phyloP scores from a whole-genome alignment of 108 stramenopile genomes.

The Cylindrotheca closterium region DNA sequence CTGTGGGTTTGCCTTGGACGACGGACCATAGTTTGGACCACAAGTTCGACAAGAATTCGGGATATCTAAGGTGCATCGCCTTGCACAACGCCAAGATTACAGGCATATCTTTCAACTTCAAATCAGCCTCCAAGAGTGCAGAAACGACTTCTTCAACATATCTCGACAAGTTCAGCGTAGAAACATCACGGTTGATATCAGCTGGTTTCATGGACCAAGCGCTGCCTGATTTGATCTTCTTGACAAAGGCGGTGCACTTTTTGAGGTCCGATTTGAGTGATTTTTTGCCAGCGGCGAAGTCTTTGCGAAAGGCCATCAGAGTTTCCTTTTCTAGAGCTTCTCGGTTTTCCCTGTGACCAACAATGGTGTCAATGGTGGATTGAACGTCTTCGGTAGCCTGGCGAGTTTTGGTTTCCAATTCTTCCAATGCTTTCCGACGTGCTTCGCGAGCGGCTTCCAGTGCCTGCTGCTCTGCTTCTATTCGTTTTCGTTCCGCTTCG shows the following conservation, averaged over 20 bases:
- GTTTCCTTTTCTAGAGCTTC: conserved; percentile 17
- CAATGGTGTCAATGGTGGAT: conserved; percentile 10
- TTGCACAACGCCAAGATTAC: conserved; percentile 60
- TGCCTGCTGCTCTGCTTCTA: conserved; percentile 31
- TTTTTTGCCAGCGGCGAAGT: conserved; percentile 74
- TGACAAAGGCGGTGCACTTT: conserved; percentile 95
- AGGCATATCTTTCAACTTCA: conserved; percentile 66
- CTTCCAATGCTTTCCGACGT: conserved; percentile 19
- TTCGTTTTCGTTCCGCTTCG: conserved; percentile 34
- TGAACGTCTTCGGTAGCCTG: conserved; percentile 36
- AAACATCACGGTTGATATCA: conserved; percentile 63
- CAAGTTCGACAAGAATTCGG: conserved; percentile 49
- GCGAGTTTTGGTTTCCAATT: conserved; percentile 19
- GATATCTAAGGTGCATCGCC: conserved; percentile 72
- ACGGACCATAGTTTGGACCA: conserved; percentile 46
- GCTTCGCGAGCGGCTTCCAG: conserved; percentile 16
- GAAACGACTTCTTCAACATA: conserved; percentile 94
- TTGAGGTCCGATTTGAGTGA: conserved; percentile 93
- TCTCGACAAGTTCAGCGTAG: conserved; percentile 85
- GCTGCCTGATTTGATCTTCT: conserved; percentile 81
- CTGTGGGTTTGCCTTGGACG: conserved; percentile 31
- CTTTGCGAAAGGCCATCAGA: conserved; percentile 31
- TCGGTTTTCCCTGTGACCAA: conserved; percentile 24
- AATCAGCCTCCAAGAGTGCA: conserved; percentile 80
- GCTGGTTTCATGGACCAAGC: conserved; percentile 62